Evolutionary conservation across 306 rosid species (phyloP), one percentile per base, ranked within the genome.

Genomic region (Adenanthera pavonina): DNA sequence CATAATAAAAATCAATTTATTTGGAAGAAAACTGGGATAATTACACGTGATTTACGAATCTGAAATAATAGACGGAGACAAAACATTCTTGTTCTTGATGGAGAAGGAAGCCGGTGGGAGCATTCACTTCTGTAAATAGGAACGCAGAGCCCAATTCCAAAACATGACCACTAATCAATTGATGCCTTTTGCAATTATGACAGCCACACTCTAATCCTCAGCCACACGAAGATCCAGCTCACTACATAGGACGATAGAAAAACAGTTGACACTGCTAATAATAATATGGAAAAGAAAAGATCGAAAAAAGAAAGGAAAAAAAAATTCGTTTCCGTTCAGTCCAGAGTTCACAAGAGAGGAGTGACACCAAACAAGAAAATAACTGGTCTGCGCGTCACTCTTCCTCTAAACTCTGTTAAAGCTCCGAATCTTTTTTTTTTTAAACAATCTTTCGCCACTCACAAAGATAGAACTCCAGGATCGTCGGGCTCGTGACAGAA

Each of bases 171-270:
- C 44, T 5, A 48, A 72, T 49, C 61, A 72, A 54, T 33, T 14
- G 76, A 72, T 51, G 61, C 76, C 46, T 15, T 33, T 20, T 30
- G 49, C 46, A 72, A 72, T 72, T 33, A 33, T 72, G 30, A 8
- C 6, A 36, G 25, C 33, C 76, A 33, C 25, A 6, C 19, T 17
- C 30, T 19, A 41, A 49, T 33, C 60, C 76, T 72, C 76, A 49
- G 61, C 76, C 76, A 72, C 76, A 72, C 44, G 43, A 72, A 72
- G 48, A 16, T 72, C 60, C 60, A 25, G 59, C 61, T 30, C 43
- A 48, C 5, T 1, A 12, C 8, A 11, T 2, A 6, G 13, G 30
- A 8, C 44, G 49, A 72, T 25, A 11, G 19, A 34, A 47, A 33
- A 72, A 7, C 46, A 51, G 17, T 40, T 3, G 73, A 4, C 73